Evolutionary conservation across 106 monocot species (phyloP).

Genomic region (Xerophyta viscosa): DNA sequence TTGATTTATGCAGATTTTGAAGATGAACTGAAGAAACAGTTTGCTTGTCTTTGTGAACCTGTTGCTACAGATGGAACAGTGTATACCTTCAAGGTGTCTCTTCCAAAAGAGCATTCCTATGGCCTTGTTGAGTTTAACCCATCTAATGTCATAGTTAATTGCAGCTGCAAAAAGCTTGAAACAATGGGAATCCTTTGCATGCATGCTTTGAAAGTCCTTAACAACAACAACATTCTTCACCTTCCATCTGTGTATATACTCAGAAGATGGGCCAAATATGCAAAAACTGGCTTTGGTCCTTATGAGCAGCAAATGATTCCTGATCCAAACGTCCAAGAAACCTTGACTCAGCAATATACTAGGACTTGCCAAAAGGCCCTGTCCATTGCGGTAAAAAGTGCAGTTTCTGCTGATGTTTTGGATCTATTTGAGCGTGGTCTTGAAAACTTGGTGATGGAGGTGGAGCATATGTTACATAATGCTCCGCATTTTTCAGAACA

Average conservation of each 20-base stretch:
- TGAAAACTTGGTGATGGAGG: slow-evolving; percentile 29
- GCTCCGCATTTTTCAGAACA: slow-evolving; percentile 11
- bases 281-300: slow-evolving; percentile 22
- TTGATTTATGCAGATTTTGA: slow-evolving; percentile 36
- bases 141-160: slow-evolving; percentile 14
- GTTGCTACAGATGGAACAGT: slow-evolving; percentile 14
- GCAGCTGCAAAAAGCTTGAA: slow-evolving; percentile 40
- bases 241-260: slow-evolving; percentile 35
- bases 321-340: slow-evolving; percentile 17
- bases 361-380: slow-evolving; percentile 40
- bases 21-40: slow-evolving; percentile 28
- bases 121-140: slow-evolving; percentile 29
- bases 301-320: slow-evolving; percentile 11
- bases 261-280: slow-evolving; percentile 44
- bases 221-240: slow-evolving; percentile 26
- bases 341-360: slow-evolving; percentile 17
- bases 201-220: slow-evolving; percentile 37
- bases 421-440: slow-evolving; percentile 29
- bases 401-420: slow-evolving; percentile 35
- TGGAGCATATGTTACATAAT: slow-evolving; percentile 32
- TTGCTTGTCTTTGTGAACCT: slow-evolving; percentile 33
- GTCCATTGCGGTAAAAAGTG: slow-evolving; percentile 33
- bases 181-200: slow-evolving; percentile 31
- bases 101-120: slow-evolving; percentile 13
- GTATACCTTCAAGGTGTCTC: slow-evolving; percentile 25